phyloP scores from a whole-genome alignment of 768 basidiomycete species.

The Serendipita indica region DNA sequence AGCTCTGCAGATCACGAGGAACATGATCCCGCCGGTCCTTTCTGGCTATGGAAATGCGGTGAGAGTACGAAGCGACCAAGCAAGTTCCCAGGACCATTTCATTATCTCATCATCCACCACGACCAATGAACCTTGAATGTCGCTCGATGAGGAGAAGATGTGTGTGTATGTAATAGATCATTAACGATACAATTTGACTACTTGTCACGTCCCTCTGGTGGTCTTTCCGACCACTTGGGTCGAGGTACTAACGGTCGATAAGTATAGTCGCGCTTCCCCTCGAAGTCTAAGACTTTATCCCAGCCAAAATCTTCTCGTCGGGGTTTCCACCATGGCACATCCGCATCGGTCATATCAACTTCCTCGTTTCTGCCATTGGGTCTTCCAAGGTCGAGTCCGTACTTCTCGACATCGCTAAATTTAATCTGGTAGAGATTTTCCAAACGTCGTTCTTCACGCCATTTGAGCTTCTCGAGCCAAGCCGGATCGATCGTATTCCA shows the following conservation, averaged over 20 bases:
- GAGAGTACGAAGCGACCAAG: no score
- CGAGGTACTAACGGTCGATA: no score
- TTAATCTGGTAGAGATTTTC: not conserved
- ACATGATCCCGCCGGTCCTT: conserved; percentile 59
- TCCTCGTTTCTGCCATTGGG: not conserved
- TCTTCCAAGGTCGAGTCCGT: not conserved
- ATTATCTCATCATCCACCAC: no score
- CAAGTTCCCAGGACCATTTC: no score
- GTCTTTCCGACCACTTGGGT: no score
- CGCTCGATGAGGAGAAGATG: no score
- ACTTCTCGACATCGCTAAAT: not conserved
- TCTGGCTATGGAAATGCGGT: conserved; percentile 48
- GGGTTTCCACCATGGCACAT: not conserved
- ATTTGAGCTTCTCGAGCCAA: not conserved
- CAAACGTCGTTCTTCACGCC: not conserved
- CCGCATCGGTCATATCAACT: not conserved
- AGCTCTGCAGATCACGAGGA: conserved; percentile 43
- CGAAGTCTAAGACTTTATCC: no score
- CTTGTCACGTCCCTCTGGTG: no score
- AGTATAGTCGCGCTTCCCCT: no score
- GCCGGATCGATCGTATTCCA: not conserved
- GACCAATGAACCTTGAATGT: no score
- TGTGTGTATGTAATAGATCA: no score
- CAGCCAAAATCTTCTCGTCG: not conserved
- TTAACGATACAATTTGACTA: no score